Evolutionary conservation across 441 rosid species (phyloP), one percentile per base, ranked within the genome.

Genomic region (Geranium incanum): DNA sequence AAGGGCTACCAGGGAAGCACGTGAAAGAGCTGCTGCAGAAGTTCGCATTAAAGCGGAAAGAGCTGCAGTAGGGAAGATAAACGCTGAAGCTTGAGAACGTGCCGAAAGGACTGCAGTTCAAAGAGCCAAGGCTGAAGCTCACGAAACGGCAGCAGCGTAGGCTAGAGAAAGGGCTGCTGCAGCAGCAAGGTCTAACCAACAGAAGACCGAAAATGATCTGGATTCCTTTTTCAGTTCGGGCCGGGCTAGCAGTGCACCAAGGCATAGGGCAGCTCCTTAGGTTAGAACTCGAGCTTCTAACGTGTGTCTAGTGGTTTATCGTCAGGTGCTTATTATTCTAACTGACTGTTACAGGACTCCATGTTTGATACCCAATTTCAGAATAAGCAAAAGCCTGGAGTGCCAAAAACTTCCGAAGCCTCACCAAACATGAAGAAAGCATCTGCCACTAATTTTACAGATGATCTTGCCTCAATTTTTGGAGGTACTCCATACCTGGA

Each of bases 1-100:
- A 81, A 88, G 97, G 81, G 98, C 95, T 76, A 90, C 93, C 48
- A 87, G 95, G 81, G 97, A 94, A 85, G 98, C 96, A 77, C 91
- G 97, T 11, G 98, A 91, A 83, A 89, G 98, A 85, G 98, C 96
- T 71, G 95, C 93, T 64, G 64, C 74, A 65, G 97, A 88, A 36
- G 98, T 96, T 75, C 96, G 86, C 70, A 70, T 77, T 2, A 89
- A 78, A 87, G 91, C 90, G 70, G 96, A 93, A 79, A 86, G 89
- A 82, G 91, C 90, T 77, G 93, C 93, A 77, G 91, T 80, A 68
- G 95, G 67, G 55, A 93, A 88, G 80, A 96, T 76, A 65, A 39
- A 84, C 48, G 79, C 93, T 28, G 95, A 82, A 74, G 92, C 95
- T 65, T 88, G 98, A 74, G 92, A 82, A 67, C 93, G 96, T 16